Conservation (phyloP, 2,329 filamentous ascomycete genomes). For the Colletotrichum agaves region DNA sequence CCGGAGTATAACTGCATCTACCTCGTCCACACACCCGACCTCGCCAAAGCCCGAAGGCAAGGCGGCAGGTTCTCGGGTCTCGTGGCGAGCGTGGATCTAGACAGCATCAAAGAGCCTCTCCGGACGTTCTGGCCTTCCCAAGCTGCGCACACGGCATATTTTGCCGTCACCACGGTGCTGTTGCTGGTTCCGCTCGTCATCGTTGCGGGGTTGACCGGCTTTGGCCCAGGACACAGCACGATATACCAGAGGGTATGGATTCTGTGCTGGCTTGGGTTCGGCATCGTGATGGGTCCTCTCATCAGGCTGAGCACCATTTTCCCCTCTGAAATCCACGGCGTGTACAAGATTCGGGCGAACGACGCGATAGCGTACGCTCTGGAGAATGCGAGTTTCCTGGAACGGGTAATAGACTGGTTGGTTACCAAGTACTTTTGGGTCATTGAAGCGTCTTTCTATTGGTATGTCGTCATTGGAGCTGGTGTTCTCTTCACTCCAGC, state of each 20-base stretch:
- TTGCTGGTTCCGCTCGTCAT: conserved; percentile 6
- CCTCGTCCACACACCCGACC: conserved; percentile 39
- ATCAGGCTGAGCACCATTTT: conserved; percentile 19
- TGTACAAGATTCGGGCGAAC: conserved; percentile 29
- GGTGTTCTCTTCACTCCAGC: conserved; percentile 25
- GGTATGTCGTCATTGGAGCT: conserved; percentile 10
- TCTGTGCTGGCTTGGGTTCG: conserved; percentile 22
- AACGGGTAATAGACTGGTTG: conserved; percentile 32
- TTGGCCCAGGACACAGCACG: conserved; percentile 18
- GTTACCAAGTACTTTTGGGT: conserved; percentile 33
- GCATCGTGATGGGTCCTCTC: conserved; percentile 24
- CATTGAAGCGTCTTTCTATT: conserved; percentile 26
- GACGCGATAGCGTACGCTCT: conserved; percentile 32
- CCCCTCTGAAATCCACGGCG: conserved; percentile 26
- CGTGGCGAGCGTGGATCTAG: conserved; percentile 31
- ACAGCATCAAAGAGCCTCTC: conserved; percentile 26
- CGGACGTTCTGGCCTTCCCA: conserved; percentile 31
- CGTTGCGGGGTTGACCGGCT: conserved; percentile 21
- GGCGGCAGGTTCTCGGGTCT: conserved; percentile 28
- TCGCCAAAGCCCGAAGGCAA: conserved; percentile 26
- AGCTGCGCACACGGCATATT: conserved; percentile 13
- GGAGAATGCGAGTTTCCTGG: conserved; percentile 24
- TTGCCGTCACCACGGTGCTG: conserved; percentile 24
- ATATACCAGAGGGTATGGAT: conserved; percentile 20
- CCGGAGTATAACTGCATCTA: conserved; percentile 44